Evolutionary conservation across 305 asterid species (phyloP).

Genomic region (Euphrasia arctica): DNA sequence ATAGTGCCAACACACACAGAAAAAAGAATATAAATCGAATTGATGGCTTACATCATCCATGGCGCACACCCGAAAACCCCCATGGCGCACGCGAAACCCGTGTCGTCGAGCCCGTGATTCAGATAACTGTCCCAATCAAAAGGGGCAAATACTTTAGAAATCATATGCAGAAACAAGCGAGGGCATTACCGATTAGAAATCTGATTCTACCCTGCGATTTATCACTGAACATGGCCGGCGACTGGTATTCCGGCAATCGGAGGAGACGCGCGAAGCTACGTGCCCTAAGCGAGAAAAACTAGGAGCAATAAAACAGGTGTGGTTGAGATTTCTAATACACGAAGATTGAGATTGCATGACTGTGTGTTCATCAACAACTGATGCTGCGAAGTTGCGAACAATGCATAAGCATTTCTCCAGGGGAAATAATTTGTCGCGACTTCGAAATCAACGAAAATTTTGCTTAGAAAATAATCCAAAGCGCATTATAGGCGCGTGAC

Average conservation of each 20-base stretch:
- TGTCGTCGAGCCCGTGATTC: conserved; percentile 36
- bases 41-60: conserved; percentile 60
- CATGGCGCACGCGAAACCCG: conserved; percentile 40
- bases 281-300: conserved; percentile 29
- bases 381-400: no score
- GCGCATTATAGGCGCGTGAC: conserved; percentile 28
- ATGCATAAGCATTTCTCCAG: no score
- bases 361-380: neutral
- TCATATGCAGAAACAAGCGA: conserved; percentile 18
- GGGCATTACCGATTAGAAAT: conserved; percentile 6
- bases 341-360: conserved; percentile 49
- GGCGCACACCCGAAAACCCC: conserved; percentile 40
- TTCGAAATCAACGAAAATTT: conserved; percentile 30
- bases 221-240: conserved; percentile 19
- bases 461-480: neutral
- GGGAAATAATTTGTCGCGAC: conserved; percentile 4
- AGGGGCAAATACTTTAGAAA: conserved; percentile 15
- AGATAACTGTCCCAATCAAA: conserved; percentile 39
- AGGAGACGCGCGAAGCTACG: conserved; percentile 33
- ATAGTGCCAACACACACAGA: neutral
- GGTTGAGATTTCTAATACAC: conserved; percentile 28
- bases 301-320: conserved; percentile 27
- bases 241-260: conserved; percentile 18
- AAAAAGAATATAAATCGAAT: neutral
- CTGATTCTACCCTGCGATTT: conserved; percentile 40